Base-by-base conservation (phyloP, 2,329 filamentous ascomycete species). In the Talaromyces amestolkiae region DNA sequence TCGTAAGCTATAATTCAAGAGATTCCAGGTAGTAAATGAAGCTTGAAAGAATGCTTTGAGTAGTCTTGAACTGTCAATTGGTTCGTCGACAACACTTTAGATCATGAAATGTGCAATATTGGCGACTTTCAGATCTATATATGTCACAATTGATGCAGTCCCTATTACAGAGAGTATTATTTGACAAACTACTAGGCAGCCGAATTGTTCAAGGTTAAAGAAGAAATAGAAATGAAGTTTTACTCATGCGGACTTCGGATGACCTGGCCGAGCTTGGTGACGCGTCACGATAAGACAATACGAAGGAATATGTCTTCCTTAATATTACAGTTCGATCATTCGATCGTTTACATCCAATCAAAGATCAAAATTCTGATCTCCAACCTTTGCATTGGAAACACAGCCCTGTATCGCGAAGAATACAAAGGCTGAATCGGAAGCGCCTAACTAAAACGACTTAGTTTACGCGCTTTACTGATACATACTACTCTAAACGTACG, bases 381-480 rank as follows among this genome's bases (percentile, higher is more conserved):
- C n/a, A 45, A 8, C 37, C 22, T 24, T 47, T 24, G 6, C 19
- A 19, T 1, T 47, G 33, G 31, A 5, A 22, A 27, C 43, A n/a
- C 5, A 19, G 4, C 19, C n/a, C 6, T 19, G 22, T 45, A 47
- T 47, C 10, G 15, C 27, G 17, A n/a, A 60, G 10, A 60, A 17
- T 27, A 45, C 10, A 8, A 60, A 27, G 19, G 43, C 43, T 47
- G 10, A 3, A 24, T 47, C 24, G n/a, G 17, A 47, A 47, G 13
- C 11, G 10, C 11, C 35, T 47, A 11, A 31, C 58, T 60, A 47
- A 60, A 60, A 13, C 15, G 37, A 24, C 35, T n/a, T 60, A 60
- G 58, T 60, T 60, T 60, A 60, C 58, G 58, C 37, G 27, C 39
- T 45, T 45, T 60, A 7, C 19, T 47, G n/a, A 41, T 60, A 59